Evolutionary conservation across 1,139 yeast species (phyloP), one percentile per base, ranked within the genome.

Genomic region (Saccharomyces hybrid): DNA sequence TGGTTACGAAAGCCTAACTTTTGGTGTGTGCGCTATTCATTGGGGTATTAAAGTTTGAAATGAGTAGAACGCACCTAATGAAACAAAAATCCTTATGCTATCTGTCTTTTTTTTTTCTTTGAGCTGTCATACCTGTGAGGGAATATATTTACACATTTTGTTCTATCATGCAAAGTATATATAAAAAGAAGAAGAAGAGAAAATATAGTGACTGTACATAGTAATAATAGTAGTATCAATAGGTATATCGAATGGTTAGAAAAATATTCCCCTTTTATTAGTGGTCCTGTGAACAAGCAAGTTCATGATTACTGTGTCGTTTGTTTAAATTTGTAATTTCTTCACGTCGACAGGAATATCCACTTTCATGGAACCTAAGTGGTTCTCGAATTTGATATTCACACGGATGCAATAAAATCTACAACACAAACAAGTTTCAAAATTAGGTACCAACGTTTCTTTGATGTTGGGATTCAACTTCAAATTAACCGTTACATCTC

Each of bases 21-120:
- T 88, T 72, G 99, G 99, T 55, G 87, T 91, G 54, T 97, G 98
- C 54, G 90, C 97, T 52, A 90, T 93, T 60, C 99, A 93, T 69
- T 84, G 91, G 70, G 99, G 99, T 64, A 89, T 93, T 57, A 93
- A 93, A 74, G 78, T 88, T 58, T 81, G 68, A 19, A 19, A 19
- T 19, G 23, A 19, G 23, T 19, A 3, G 23, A 31, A 31, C n/a
- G 5, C 16, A 2, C 25, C 23, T 38, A 44, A 19, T 19, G 23
- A 19, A 19, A 19, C 23, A 19, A 19, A 19, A 19, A 19, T 19
- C 23, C 23, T 19, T 19, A 19, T 19, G 23, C 23, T 19, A 19
- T 19, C 23, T 23, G 5, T 41, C 23, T 3, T 7, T 4, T 27
- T 44, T 44, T 25, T 27, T 46, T 23, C 47, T 46, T 26, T 46